These are phyloP conservation scores for Ophiostoma novo-ulmi DNA, from an alignment of 2,329 filamentous ascomycete genomes.

Conservation along the genomic window DNA sequence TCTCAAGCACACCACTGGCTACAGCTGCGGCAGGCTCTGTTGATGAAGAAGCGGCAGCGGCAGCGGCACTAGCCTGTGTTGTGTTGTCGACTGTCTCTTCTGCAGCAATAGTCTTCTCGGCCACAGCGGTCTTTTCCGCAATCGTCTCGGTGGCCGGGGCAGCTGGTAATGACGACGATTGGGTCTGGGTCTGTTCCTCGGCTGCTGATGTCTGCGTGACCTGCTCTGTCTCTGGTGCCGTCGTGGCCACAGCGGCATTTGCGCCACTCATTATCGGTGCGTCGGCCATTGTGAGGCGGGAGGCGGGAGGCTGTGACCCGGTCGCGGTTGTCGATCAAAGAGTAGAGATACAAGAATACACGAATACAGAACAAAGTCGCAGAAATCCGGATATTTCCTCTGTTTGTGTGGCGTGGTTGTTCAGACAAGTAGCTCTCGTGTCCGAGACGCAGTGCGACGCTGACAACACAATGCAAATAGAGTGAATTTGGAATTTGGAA, in stretches of 20 bases:
- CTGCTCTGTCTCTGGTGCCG: slow-evolving; percentile 20
- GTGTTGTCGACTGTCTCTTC: neutral
- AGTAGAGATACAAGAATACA: neutral
- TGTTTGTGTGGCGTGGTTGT: neutral
- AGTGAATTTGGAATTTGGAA: neutral
- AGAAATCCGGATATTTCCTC: neutral
- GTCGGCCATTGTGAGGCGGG: slow-evolving; percentile 24
- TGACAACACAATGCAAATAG: neutral
- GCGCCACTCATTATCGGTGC: slow-evolving; percentile 25
- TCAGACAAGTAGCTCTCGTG: slow-evolving; percentile 6
- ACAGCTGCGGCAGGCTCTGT: neutral
- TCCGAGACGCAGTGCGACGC: slow-evolving; percentile 12
- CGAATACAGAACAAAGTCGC: neutral
- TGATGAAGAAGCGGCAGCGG: neutral
- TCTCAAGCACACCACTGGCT: neutral
- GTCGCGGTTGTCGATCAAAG: neutral
- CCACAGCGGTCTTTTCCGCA: neutral
- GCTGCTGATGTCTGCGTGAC: neutral
- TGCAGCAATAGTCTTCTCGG: neutral
- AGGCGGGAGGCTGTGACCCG: neutral
- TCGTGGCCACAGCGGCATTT: slow-evolving; percentile 27
- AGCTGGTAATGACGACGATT: slow-evolving; percentile 3
- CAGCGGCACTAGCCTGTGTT: neutral
- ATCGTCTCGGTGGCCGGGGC: neutral
- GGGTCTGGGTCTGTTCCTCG: neutral